Evolutionary conservation across 768 basidiomycete genomes (phyloP).

Genomic region (Phaffia australis): DNA sequence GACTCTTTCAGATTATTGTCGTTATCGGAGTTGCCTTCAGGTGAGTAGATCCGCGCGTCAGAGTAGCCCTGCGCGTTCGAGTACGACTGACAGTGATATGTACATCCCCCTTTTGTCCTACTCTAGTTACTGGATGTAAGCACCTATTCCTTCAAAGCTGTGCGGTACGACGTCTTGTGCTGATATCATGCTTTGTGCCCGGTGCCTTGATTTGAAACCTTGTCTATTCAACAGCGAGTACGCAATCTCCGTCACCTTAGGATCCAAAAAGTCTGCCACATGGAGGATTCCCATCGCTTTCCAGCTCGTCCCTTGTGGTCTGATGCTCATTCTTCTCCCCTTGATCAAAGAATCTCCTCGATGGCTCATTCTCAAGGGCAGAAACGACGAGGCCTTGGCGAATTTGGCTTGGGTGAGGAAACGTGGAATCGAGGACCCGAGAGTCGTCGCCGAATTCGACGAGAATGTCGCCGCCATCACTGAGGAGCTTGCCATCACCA

Average conservation of each 20-base stretch:
- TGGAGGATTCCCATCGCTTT: conserved; percentile 31
- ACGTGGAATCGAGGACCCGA: conserved; percentile 34
- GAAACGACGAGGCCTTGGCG: conserved; percentile 42
- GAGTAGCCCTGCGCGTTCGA: neutral
- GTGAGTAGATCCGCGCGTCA: conserved; percentile 36
- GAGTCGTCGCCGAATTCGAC: conserved; percentile 38
- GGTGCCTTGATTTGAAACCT: neutral
- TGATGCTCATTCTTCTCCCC: conserved; percentile 36
- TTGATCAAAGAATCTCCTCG: conserved; percentile 33
- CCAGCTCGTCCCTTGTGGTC: conserved; percentile 38
- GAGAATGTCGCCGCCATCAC: conserved; percentile 71
- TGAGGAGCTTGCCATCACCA: conserved; percentile 58
- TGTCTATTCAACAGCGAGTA: conserved; percentile 2
- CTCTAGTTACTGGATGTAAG: conserved; percentile 28
- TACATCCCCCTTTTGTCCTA: too few species aligned
- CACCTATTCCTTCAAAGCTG: neutral
- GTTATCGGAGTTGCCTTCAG: conserved; percentile 68
- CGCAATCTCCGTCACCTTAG: conserved; percentile 21
- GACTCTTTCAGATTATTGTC: conserved; percentile 57
- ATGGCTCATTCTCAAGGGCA: conserved; percentile 38
- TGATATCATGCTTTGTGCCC: conserved; percentile 28
- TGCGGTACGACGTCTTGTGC: conserved; percentile 29
- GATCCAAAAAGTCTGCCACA: conserved; percentile 16
- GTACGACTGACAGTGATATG: neutral
- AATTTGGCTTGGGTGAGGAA: conserved; percentile 42